phyloP scores from a whole-genome alignment of 108 stramenopile genomes.

The Conticribra guillardii region DNA sequence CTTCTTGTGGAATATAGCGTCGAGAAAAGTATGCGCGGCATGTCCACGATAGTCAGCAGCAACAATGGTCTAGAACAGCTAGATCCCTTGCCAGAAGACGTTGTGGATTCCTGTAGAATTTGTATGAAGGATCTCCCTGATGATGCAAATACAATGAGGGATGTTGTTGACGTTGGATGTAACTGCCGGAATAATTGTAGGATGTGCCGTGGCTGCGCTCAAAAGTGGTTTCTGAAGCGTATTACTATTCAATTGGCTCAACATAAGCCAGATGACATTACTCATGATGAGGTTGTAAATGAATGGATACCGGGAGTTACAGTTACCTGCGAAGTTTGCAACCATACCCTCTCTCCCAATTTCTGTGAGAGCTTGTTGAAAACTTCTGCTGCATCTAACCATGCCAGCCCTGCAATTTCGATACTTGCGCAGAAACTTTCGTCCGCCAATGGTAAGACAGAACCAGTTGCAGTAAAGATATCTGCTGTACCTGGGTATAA shows the following conservation, averaged over 20 bases:
- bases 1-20: slow-evolving; percentile 12
- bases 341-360: background rate
- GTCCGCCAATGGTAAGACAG: too few species aligned
- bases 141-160: background rate
- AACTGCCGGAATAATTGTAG: background rate
- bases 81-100: background rate
- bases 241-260: background rate
- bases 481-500: background rate
- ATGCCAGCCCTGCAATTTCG: background rate
- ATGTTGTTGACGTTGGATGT: slow-evolving; percentile 6
- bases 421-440: background rate
- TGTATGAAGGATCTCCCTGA: background rate
- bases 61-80: too few species aligned
- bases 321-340: background rate
- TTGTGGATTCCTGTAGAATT: background rate
- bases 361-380: background rate
- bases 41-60: background rate
- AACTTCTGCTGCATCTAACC: background rate
- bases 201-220: background rate
- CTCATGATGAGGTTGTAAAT: background rate
- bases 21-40: background rate
- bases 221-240: background rate
- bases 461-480: background rate
- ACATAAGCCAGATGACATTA: background rate
- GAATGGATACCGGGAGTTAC: background rate